A percentile compares a stretch with the other conserved stretches of the same genome.
phyloP scores from a whole-genome alignment of 2,329 filamentous ascomycete genomes.

The Colletotrichum sp. region DNA sequence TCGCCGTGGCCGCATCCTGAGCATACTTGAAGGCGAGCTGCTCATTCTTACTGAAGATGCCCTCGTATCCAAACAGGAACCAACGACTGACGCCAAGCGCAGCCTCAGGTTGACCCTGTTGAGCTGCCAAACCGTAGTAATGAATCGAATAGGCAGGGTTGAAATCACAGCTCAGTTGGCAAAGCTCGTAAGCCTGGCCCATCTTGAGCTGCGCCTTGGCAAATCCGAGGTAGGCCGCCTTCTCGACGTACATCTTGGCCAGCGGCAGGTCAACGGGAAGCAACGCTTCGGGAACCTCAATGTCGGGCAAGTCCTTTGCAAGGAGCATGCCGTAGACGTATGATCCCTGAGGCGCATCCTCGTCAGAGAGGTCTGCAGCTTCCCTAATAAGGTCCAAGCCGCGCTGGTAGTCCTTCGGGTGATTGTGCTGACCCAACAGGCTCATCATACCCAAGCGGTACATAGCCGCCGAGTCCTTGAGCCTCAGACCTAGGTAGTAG shows the following conservation, averaged over 20 bases:
- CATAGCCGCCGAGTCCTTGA: conserved; percentile 85
- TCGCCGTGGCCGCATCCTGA: conserved; percentile 80
- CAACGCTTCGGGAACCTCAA: conserved; percentile 74
- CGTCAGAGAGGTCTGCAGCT: conserved; percentile 87
- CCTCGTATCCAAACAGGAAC: conserved; percentile 96
- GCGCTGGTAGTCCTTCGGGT: conserved; percentile 77
- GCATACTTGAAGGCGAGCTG: conserved; percentile 92
- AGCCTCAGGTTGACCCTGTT: conserved; percentile 91
- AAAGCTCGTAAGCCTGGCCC: conserved; percentile 94
- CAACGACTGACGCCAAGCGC: conserved; percentile 97
- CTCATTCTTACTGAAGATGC: conserved; percentile 93
- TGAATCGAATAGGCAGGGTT: conserved; percentile 91
- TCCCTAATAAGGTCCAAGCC: conserved; percentile 84
- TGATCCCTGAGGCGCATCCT: conserved; percentile 95
- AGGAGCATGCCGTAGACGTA: conserved; percentile 97
- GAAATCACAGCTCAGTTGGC: conserved; percentile 92
- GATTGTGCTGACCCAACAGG: conserved; percentile 89
- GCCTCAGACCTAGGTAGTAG: conserved; percentile 80
- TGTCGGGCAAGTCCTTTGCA: conserved; percentile 88
- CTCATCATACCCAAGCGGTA: conserved; percentile 97
- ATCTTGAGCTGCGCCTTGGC: conserved; percentile 97
- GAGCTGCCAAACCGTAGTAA: conserved; percentile 91
- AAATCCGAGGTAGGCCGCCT: conserved; percentile 94
- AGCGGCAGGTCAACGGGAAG: conserved; percentile 74
- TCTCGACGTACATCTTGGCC: conserved; percentile 90